Conservation (phyloP, 1,284 basidiomycete genomes). For the Caloboletus firmus region DNA sequence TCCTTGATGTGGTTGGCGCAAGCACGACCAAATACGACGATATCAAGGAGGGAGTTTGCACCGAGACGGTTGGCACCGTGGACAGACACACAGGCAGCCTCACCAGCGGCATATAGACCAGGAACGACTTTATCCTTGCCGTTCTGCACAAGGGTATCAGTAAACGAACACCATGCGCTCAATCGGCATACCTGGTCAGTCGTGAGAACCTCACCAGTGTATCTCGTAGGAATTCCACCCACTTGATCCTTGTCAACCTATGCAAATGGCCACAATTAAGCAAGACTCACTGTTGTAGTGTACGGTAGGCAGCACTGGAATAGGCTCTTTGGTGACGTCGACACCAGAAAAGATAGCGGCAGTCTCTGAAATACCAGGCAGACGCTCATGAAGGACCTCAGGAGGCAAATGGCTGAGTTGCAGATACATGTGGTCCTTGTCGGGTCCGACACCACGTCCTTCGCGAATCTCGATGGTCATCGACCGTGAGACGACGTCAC, state of each 20-base stretch:
- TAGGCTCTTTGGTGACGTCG: slow-evolving; percentile 99
- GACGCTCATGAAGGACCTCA: slow-evolving; percentile 93
- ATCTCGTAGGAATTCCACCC: slow-evolving; percentile 99
- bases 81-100: slow-evolving; percentile 98
- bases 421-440: slow-evolving; percentile 97
- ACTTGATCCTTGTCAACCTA: slow-evolving; percentile 50
- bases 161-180: background rate
- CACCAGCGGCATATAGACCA: slow-evolving; percentile 97
- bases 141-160: slow-evolving; percentile 38
- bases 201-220: slow-evolving; percentile 96
- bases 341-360: slow-evolving; percentile 99
- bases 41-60: slow-evolving; percentile 98
- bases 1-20: slow-evolving; percentile 98
- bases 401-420: slow-evolving; percentile 98
- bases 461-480: slow-evolving; percentile 99
- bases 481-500: slow-evolving; percentile 98
- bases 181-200: slow-evolving; percentile 54
- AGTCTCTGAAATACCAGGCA: slow-evolving; percentile 99
- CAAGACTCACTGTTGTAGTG: slow-evolving; percentile 85
- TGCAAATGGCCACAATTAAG: background rate
- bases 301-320: slow-evolving; percentile 94
- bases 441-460: slow-evolving; percentile 97
- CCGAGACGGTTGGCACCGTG: slow-evolving; percentile 99
- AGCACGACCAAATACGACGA: slow-evolving; percentile 98
- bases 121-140: slow-evolving; percentile 96